Percentiles rank a stretch among this genome's conserved stretches.
phyloP scores from a whole-genome alignment of 164 flowering plant species.

The Vitis cinerea region DNA sequence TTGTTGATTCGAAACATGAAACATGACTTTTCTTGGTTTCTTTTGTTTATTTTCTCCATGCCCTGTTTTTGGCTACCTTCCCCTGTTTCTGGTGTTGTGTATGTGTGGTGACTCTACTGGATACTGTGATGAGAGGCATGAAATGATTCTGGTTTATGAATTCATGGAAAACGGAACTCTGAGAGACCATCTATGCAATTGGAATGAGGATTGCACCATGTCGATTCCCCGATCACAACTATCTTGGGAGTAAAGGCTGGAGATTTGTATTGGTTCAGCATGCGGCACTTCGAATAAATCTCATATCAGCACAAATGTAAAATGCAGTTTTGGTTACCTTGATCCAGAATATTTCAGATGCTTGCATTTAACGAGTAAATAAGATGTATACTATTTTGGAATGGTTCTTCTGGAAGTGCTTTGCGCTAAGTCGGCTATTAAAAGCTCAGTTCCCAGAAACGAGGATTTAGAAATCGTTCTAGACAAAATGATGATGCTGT shows the following conservation, averaged over 20 bases:
- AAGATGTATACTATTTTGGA: constrained; percentile 23
- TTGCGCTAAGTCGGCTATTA: constrained; percentile 11
- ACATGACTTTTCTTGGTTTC: too few relatives aligned
- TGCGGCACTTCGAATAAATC: background rate
- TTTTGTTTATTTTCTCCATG: too few relatives aligned
- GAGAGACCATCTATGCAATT: background rate
- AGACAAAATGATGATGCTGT: constrained; percentile 15
- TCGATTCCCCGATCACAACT: background rate
- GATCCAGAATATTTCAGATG: background rate
- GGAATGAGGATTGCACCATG: too few relatives aligned
- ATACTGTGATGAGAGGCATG: constrained; percentile 8
- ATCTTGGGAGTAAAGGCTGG: constrained; percentile 15
- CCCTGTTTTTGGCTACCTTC: too few relatives aligned
- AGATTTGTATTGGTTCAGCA: constrained; percentile 17
- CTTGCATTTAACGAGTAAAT: constrained; percentile 12
- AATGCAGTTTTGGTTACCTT: constrained; percentile 11
- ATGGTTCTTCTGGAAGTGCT: constrained; percentile 20
- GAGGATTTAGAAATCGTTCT: too few relatives aligned
- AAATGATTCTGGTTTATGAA: background rate
- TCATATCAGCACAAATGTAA: constrained; percentile 5
- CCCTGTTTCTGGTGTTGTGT: too few relatives aligned
- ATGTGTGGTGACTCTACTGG: background rate
- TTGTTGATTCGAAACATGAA: too few relatives aligned
- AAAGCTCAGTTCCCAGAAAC: background rate
- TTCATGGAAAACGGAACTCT: background rate